These are phyloP conservation scores for Tuber magnatum DNA, from an alignment of 495 filamentous ascomycete genomes.

Conservation along the genomic window DNA sequence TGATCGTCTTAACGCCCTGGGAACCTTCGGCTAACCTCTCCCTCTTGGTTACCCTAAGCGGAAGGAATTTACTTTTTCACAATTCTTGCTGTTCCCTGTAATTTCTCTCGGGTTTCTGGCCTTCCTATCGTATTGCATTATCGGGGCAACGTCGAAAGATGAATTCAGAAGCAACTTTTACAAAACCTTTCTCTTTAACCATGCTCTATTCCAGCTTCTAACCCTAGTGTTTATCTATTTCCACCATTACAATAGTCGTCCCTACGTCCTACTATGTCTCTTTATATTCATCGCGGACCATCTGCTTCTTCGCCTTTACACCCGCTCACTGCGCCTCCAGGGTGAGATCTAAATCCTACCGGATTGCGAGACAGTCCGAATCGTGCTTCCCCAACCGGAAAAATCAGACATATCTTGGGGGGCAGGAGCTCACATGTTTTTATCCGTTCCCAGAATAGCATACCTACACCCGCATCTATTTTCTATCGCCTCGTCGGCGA, in stretches of 20 bases:
- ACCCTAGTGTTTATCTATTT: constrained; percentile 52
- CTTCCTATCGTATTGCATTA: constrained; percentile 48
- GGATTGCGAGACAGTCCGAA: constrained; percentile 48
- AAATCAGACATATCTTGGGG: constrained; percentile 42
- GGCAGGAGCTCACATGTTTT: constrained; percentile 54
- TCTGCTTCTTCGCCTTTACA: constrained; percentile 49
- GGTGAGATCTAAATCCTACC: constrained; percentile 48
- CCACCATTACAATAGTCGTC: constrained; percentile 45
- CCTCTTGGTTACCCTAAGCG: constrained; percentile 6
- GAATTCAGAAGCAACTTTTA: constrained; percentile 51
- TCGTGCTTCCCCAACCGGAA: constrained; percentile 40
- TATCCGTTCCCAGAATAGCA: constrained; percentile 50
- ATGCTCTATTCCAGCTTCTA: constrained; percentile 50
- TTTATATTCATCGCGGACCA: constrained; percentile 53
- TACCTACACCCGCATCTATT: constrained; percentile 55
- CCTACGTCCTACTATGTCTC: constrained; percentile 46
- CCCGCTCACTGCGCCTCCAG: constrained; percentile 45
- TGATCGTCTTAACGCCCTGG: constrained; percentile 5
- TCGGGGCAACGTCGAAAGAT: constrained; percentile 50
- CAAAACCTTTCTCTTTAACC: constrained; percentile 53
- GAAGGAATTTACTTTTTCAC: constrained; percentile 34
- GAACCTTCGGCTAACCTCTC: constrained; percentile 33
- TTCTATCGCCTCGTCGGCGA: constrained; percentile 52
- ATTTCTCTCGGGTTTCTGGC: constrained; percentile 48
- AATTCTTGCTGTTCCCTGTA: constrained; percentile 42